Evolutionary conservation across 495 filamentous ascomycete genomes (phyloP), one percentile per base, ranked within the genome.

Genomic region (Thermochaetoides thermophila): DNA sequence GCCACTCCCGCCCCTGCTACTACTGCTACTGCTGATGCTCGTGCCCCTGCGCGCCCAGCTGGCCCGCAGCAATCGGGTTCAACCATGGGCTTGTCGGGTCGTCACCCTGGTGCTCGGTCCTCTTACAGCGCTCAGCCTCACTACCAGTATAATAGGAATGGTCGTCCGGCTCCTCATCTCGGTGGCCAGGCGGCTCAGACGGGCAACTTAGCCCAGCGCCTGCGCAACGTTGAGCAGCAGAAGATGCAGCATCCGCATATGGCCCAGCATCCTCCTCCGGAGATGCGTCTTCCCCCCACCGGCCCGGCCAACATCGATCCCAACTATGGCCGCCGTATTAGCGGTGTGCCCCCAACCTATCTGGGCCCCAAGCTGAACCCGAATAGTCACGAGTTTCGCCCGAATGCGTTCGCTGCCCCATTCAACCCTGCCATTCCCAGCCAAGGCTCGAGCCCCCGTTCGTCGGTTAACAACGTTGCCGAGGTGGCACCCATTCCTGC

Each of bases 341-440:
- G 63, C 32, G 60, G 54, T 16, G 49, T 56, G 7, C 45, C 56
- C 11, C 53, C 44, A 17, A 60, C 65, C 12, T 61, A 56, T 33
- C 58, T 66, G 27, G 68, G 71, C 7, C 65, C 64, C 17, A 78
- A 82, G 50, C 71, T 92, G 58, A 91, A 92, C 43, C 83, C 81
- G 2, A 76, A 73, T 31, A 85, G 78, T 19, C 66, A 74, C 45
- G 84, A 91, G 46, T 94, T 94, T 57, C 73, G 76, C 42, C 84
- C 84, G 3, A 86, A 76, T 45, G 73, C 82, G 7, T 74, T 78
- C 24, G 84, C 84, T 3, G 74, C 63, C 27, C 61, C 77, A 0
- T 92, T 94, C 55, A 82, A 69, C 38, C 84, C 83, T n/a, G 68
- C 64, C 42, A 69, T 64, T 39, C 68, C 64, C 30, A 77, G 71